Evolutionary conservation across 1,139 yeast genomes (phyloP).

Genomic region (Lodderomyces beijingensis): DNA sequence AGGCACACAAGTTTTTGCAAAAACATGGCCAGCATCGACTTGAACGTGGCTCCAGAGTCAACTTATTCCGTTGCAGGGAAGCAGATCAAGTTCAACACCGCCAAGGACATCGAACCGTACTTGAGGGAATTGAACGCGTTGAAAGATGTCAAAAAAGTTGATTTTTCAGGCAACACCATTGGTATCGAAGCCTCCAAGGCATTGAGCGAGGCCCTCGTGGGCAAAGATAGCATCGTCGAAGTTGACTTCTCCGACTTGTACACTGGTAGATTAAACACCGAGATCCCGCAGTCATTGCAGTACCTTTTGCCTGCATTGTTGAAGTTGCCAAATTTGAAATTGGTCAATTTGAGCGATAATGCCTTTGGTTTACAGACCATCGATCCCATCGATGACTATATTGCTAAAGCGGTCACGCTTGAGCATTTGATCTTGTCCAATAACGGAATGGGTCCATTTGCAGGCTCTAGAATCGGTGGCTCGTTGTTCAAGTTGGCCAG

Average conservation of each 20-base stretch:
- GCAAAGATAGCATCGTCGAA: conserved; percentile 49
- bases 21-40: conserved; percentile 24
- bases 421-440: conserved; percentile 86
- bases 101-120: conserved; percentile 67
- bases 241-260: conserved; percentile 87
- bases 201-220: conserved; percentile 58
- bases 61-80: conserved; percentile 67
- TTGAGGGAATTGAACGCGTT: conserved; percentile 47
- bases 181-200: conserved; percentile 85
- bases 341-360: conserved; percentile 85
- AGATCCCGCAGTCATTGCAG: conserved; percentile 81
- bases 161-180: conserved; percentile 88
- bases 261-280: conserved; percentile 92
- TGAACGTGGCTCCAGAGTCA: conserved; percentile 27
- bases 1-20: too few species aligned
- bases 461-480: conserved; percentile 90
- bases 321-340: conserved; percentile 60
- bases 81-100: conserved; percentile 69
- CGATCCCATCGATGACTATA: conserved; percentile 76
- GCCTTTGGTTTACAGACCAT: conserved; percentile 96
- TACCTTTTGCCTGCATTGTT: conserved; percentile 70
- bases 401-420: conserved; percentile 71
- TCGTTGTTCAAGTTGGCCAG: conserved; percentile 72
- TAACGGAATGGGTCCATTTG: conserved; percentile 97
- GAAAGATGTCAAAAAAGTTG: conserved; percentile 51